Evolutionary conservation across 371 early-diverging fungal genomes (phyloP).

Genomic region (Apophysomyces sp.): DNA sequence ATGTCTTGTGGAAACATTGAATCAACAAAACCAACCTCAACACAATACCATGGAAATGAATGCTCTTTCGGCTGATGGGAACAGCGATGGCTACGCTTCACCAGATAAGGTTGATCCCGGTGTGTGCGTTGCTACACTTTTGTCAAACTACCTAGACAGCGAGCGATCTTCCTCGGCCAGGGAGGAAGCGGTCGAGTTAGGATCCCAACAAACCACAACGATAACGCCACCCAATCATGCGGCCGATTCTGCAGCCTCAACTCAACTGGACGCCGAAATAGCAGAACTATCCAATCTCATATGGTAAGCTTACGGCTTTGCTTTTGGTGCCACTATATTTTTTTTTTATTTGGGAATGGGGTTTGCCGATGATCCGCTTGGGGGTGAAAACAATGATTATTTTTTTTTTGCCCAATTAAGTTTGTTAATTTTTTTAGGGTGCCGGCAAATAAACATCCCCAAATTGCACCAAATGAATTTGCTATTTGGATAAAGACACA

Average conservation of each 20-base stretch:
- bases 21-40: not conserved
- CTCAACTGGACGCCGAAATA: not conserved
- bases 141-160: slow-evolving; percentile 19
- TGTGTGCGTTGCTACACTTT: slow-evolving; percentile 16
- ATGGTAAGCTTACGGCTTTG: slow-evolving; percentile 5
- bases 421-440: slow-evolving; percentile 18
- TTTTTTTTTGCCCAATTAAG: not conserved
- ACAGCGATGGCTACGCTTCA: not conserved
- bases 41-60: not conserved
- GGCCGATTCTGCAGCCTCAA: not conserved
- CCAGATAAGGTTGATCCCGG: slow-evolving; percentile 19
- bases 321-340: not conserved
- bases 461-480: slow-evolving; percentile 40
- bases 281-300: slow-evolving; percentile 13
- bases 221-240: not conserved
- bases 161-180: not conserved
- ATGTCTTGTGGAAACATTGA: not conserved
- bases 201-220: not conserved
- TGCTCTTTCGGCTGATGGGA: not conserved
- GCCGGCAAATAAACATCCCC: slow-evolving; percentile 34
- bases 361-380: slow-evolving; percentile 1
- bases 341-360: not conserved
- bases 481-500: slow-evolving; percentile 29
- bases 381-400: slow-evolving; percentile 2
- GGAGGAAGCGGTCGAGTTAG: not conserved